Base-by-base conservation (phyloP, 176 grass and related monocot genomes). In the Rhipidocladum racemiflorum region DNA sequence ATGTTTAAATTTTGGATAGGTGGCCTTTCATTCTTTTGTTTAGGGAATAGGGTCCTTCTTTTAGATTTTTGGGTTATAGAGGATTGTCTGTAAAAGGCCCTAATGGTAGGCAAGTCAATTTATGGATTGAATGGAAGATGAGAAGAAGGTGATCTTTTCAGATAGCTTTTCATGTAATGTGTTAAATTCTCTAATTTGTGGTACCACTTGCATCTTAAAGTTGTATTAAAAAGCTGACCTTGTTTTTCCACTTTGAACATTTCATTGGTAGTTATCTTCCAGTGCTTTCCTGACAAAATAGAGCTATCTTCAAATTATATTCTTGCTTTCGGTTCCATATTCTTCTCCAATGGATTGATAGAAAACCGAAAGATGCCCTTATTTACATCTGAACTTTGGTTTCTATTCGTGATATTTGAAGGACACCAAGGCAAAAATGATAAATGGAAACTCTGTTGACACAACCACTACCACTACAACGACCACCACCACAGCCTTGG, bases 381-480 rank as follows among this genome's bases (percentile, higher is more conserved):
- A 21, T 76, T 88, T 17, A 79, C 23, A 64, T 45, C 6, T 35
- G 53, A 44, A 43, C 66, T 69, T 81, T 82, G 8, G 40, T 81
- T 71, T 71, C 36, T 68, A 36, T 57, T 71, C 9, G 28, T 81
- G 77, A 24, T 66, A 51, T 79, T 46, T 66, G 27, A 69, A 97
- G 96, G 86, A 88, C 49, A 78, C 88, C 65, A 61, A 54, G 21
- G 74, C 90, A 24, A 94, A 92, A 81, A 93, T 81, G 34, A 75
- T 84, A 59, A 87, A 66, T 70, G 89, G 83, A 39, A 90, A 90
- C 77, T 85, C 86, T 68, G 84, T 79, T 25, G 79, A 86, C 46
- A 94, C 80, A 21, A 89, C 82, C 67, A 90, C 61, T 21, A 70
- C 81, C 43, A 84, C 83, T 55, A 87, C 53, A 3, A 86, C 77